phyloP scores from a whole-genome alignment of 768 basidiomycete genomes.

The Boletus fagicola region DNA sequence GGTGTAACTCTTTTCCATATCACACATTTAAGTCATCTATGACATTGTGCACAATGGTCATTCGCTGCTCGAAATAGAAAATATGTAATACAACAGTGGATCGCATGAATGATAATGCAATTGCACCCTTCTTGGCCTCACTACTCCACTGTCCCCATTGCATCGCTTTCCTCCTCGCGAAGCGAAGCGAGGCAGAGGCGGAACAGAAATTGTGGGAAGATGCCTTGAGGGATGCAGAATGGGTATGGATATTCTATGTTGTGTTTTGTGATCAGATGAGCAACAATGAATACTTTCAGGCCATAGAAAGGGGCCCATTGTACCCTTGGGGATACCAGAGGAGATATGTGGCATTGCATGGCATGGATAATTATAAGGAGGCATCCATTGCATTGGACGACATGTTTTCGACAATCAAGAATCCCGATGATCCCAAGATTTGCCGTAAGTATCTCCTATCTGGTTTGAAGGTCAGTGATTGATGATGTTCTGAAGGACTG shows the following conservation, averaged over 20 bases:
- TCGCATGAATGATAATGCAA: neutral
- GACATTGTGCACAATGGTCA: neutral
- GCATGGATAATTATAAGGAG: neutral
- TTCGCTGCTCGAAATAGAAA: too few species aligned
- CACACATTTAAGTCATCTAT: neutral
- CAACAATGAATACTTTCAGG: neutral
- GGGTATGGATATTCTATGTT: neutral
- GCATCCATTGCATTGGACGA: neutral
- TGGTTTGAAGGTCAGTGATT: neutral
- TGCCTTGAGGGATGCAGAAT: constrained; percentile 7
- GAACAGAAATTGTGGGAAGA: neutral
- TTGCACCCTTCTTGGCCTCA: neutral
- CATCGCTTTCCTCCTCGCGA: constrained; percentile 7
- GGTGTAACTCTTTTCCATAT: neutral
- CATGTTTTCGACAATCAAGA: neutral
- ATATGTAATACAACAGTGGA: too few species aligned
- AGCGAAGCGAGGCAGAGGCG: constrained; percentile 5
- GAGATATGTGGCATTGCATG: constrained; percentile 5
- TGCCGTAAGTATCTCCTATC: neutral
- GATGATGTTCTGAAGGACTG: constrained; percentile 1
- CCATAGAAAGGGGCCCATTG: neutral
- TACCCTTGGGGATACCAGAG: neutral
- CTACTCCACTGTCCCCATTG: neutral
- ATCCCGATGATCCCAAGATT: neutral
- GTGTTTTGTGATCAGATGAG: neutral